Percentiles rank a stretch among this genome's conserved stretches.
These are phyloP conservation scores for Schoenoplectus tabernaemontani DNA, from an alignment of 202 grass and related monocot genomes.

Conservation along the genomic window DNA sequence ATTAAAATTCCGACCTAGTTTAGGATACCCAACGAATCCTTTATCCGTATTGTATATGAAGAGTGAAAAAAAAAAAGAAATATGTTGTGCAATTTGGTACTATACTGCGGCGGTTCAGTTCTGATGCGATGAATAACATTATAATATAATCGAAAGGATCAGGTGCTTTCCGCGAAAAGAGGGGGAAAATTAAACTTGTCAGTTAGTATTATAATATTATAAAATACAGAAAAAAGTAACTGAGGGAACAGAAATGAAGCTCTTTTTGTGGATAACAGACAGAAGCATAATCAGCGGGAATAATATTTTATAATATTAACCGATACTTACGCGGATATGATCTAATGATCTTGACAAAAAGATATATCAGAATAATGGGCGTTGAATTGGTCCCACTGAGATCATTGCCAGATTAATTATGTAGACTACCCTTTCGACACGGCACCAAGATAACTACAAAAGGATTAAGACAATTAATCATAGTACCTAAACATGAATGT, in stretches of 20 bases:
- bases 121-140: neutral
- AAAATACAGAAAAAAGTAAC: neutral
- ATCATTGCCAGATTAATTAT: constrained; percentile 15
- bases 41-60: neutral
- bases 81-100: neutral
- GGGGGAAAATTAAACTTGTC: neutral
- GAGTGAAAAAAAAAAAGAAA: neutral
- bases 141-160: neutral
- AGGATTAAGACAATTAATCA: neutral
- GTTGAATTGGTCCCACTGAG: neutral
- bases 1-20: neutral
- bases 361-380: neutral
- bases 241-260: neutral
- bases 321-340: neutral
- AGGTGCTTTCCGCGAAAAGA: constrained; percentile 13
- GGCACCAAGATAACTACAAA: constrained; percentile 1
- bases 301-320: neutral
- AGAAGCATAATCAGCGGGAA: neutral
- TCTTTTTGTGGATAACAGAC: constrained; percentile 5
- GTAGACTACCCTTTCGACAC: neutral
- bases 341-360: constrained; percentile 13
- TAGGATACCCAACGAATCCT: no score
- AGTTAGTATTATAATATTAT: neutral
- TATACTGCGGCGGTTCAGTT: neutral
- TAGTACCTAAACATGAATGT: neutral